These are phyloP conservation scores for Curvularia eragrostidis DNA, from an alignment of 2,329 filamentous ascomycete species.

Conservation along the genomic window DNA sequence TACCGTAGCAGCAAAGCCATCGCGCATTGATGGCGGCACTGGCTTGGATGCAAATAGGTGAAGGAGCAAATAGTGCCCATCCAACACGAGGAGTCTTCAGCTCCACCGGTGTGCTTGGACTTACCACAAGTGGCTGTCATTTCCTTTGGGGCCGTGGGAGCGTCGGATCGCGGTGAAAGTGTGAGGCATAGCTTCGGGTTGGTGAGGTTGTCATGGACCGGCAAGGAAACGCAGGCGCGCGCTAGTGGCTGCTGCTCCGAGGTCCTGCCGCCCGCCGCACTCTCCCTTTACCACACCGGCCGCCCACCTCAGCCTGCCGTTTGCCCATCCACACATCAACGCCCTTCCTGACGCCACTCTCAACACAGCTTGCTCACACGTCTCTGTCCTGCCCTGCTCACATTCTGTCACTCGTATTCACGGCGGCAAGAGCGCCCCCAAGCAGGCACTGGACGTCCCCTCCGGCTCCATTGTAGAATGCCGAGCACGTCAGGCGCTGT, in stretches of 20 bases:
- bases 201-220: not conserved
- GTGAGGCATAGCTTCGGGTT: not conserved
- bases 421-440: not conserved
- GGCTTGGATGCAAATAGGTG: constrained; percentile 13
- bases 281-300: not conserved
- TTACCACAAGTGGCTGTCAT: constrained; percentile 16
- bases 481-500: constrained; percentile 11
- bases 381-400: not conserved
- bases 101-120: constrained; percentile 4
- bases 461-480: not conserved
- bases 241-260: constrained; percentile 8
- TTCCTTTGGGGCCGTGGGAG: constrained; percentile 6
- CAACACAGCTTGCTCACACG: not conserved
- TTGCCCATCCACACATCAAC: not conserved
- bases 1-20: constrained; percentile 16
- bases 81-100: constrained; percentile 16
- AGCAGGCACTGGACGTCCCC: not conserved
- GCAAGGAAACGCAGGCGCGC: constrained; percentile 5
- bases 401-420: not conserved
- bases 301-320: not conserved
- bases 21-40: constrained; percentile 17
- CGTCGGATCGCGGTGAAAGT: not conserved
- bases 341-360: not conserved
- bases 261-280: constrained; percentile 5
- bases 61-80: constrained; percentile 23